Evolutionary conservation across 2,329 filamentous ascomycete genomes (phyloP), one percentile per base, ranked within the genome.

Genomic region (Alternaria arborescens): DNA sequence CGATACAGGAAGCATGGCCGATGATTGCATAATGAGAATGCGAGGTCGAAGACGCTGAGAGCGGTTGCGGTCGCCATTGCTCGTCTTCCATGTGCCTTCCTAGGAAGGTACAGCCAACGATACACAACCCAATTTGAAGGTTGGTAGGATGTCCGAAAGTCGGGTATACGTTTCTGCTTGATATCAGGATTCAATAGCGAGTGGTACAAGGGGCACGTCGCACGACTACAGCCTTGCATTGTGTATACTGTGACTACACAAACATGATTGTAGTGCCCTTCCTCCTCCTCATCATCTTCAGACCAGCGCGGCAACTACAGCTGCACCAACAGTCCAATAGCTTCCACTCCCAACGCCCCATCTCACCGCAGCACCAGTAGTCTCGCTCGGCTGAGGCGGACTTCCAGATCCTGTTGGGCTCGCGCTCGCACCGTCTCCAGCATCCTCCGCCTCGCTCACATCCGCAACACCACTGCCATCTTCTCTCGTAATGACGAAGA

Each of bases 401-500:
- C 48, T 55, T 40, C 52, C 63, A 36, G 65, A 54, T n/a, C 26
- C 58, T 7, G 62, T 64, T 11, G 54, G 48, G 22, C 43, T 64
- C n/a, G 67, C 55, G 38, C 56, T 64, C 16, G 67, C 57, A 38
- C 56, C 52, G 28, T 65, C 47, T 41, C 66, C 64, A 52, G 59
- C 68, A 14, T 48, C 61, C 20, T 65, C 63, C 10, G 51, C 65
- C 32, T 63, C 48, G 30, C 60, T 64, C 20, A 74, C 71, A 42
- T 69, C 67, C 36, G 72, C 68, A 16, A 73, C 69, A 40, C 68
- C 67, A 30, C 67, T 70, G 8, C 77, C 78, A 63, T 78, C 72
- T 12, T 68, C 61, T 38, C 65, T 71, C 1, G 70, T 73, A 22
- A 82, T 68, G 30, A 90, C 84, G 67, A 86, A 91, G 42, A 91